Conservation (phyloP, 2,329 filamentous ascomycete species). For the Amesomyces nigricolor region DNA sequence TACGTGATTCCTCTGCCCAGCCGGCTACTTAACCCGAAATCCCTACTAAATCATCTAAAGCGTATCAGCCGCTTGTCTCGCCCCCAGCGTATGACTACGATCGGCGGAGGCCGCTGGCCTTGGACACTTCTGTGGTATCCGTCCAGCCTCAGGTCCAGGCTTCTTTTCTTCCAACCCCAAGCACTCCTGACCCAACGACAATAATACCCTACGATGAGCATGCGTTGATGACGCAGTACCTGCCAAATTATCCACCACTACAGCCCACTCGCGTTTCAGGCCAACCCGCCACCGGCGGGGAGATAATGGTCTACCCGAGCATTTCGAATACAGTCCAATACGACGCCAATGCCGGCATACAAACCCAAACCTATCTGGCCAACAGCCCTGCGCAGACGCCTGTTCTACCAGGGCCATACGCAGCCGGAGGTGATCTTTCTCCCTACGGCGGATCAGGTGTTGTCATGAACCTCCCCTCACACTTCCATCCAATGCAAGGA, state of each 20-base stretch:
- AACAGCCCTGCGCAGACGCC: conserved; percentile 6
- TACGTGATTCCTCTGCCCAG: conserved; percentile 25
- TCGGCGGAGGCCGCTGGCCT: conserved; percentile 2
- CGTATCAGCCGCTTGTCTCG: conserved; percentile 22
- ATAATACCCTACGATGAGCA: conserved; percentile 31
- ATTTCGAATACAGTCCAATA: conserved; percentile 27
- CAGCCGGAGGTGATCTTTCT: conserved; percentile 5
- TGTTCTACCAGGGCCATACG: conserved; percentile 10
- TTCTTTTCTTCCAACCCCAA: conserved; percentile 23
- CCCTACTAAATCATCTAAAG: conserved; percentile 16
- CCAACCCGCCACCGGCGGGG: conserved; percentile 30
- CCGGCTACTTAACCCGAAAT: neutral
- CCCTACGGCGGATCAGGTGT: conserved; percentile 11
- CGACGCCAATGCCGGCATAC: conserved; percentile 7
- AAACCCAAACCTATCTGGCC: conserved; percentile 7
- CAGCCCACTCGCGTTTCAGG: conserved; percentile 30
- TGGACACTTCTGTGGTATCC: conserved; percentile 26
- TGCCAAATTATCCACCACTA: conserved; percentile 34
- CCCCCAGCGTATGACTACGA: conserved; percentile 30
- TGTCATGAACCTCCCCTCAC: conserved; percentile 6
- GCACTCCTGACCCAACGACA: conserved; percentile 27
- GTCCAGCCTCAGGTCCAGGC: conserved; percentile 20
- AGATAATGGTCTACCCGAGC: conserved; percentile 39
- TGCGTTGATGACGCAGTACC: conserved; percentile 28
- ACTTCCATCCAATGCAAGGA: conserved; percentile 16